These are phyloP conservation scores for Tylopilus subfusipes DNA, from an alignment of 768 basidiomycete genomes.

Conservation along the genomic window DNA sequence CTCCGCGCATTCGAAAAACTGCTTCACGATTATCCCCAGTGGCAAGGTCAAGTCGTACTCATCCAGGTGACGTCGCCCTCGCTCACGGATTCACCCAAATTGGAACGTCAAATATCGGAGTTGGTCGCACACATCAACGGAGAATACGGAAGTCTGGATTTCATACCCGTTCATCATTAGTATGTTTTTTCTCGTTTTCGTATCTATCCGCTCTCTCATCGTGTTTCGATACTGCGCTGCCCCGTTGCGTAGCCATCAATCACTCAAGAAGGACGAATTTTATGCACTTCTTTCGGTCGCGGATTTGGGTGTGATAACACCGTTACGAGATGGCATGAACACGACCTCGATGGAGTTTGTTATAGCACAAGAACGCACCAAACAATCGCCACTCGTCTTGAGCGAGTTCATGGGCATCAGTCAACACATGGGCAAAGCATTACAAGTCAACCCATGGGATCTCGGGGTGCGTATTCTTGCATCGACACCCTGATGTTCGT, in stretches of 20 bases:
- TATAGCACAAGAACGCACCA: constrained; percentile 84
- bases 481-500: neutral
- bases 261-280: constrained; percentile 96
- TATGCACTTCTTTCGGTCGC: constrained; percentile 92
- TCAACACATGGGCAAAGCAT: constrained; percentile 82
- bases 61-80: constrained; percentile 89
- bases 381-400: constrained; percentile 81
- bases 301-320: constrained; percentile 92
- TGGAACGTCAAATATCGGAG: constrained; percentile 92
- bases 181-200: constrained; percentile 40
- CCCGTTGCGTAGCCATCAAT: constrained; percentile 70
- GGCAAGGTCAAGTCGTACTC: constrained; percentile 86
- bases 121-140: constrained; percentile 95
- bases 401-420: constrained; percentile 99
- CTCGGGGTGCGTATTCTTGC: constrained; percentile 57
- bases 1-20: constrained; percentile 95
- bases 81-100: constrained; percentile 85
- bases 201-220: neutral
- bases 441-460: constrained; percentile 96
- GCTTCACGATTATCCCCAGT: constrained; percentile 89
- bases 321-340: constrained; percentile 98
- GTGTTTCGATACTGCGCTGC: neutral
- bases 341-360: constrained; percentile 98
- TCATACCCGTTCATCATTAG: constrained; percentile 98
- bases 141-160: constrained; percentile 90